Evolutionary conservation across 2,329 filamentous ascomycete genomes (phyloP), one percentile per base, ranked within the genome.

Genomic region (Aspergillaceae sp.): DNA sequence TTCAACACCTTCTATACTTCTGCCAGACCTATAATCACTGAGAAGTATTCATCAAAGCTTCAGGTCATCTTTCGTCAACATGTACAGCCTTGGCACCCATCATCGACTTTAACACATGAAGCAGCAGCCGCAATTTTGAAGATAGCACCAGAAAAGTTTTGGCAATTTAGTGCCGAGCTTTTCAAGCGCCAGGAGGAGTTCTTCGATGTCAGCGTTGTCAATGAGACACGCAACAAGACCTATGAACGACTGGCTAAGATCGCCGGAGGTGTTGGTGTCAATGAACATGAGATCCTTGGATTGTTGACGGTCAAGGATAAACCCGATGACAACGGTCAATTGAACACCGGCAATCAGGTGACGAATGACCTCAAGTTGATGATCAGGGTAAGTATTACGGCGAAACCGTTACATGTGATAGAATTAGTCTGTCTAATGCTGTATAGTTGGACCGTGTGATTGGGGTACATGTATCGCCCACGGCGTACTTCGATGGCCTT

Each of bases 31-130:
- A 65, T 79, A 41, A 74, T 94, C 56, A 73, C 53, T 29, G 57
- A 74, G 42, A 81, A 82, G 57, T 82, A 85, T 52, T 57, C 70
- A 27, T 74, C 72, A 49, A 76, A 75, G 50, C 71, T 95, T 2
- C 77, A 86, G 57, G 74, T 94, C 56, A 79, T 97, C 60, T 87
- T 96, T 74, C 84, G 90, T 42, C 90, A 91, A 65, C 89, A 95
- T 65, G 80, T 96, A 59, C 89, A 95, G 72, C 88, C 89, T 9
- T 95, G 91, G 91, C 90, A 97, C 70, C 91, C 91, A 1, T 88
- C 85, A 19, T 89, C 82, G 36, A 89, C 85, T 5, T 76, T 89
- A 7, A 62, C 61, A 6, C 68, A 73, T 46, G 91, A 97, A 76
- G 86, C 89, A 30, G 90, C 75, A 3, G 78, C 88, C 30, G 91